phyloP scores from a whole-genome alignment of 768 basidiomycete species.

The Pleurotus platypus region DNA sequence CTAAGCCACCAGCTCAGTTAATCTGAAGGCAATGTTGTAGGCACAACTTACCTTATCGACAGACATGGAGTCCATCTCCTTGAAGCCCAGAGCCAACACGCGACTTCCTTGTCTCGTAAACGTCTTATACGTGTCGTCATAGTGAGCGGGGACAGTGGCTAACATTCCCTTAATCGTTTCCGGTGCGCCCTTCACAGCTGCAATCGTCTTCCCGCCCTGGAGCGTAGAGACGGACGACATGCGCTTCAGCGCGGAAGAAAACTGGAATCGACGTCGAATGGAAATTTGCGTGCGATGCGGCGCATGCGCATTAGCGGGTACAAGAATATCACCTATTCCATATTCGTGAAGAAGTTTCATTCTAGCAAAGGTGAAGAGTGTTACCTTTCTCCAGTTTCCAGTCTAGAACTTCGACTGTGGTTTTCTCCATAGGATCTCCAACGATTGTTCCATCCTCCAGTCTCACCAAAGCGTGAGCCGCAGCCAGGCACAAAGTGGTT shows the following conservation, averaged over 20 bases:
- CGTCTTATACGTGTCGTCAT: slow-evolving; percentile 94
- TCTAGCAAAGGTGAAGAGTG: slow-evolving; percentile 9
- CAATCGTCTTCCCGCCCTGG: slow-evolving; percentile 55
- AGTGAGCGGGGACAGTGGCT: slow-evolving; percentile 62
- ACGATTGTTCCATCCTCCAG: slow-evolving; percentile 93
- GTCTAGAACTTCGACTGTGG: slow-evolving; percentile 84
- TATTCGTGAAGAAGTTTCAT: neutral
- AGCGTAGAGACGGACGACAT: slow-evolving; percentile 88
- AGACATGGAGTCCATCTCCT: slow-evolving; percentile 71
- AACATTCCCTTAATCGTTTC: slow-evolving; percentile 95
- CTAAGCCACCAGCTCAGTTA: slow-evolving; percentile 31
- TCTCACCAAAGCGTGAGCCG: slow-evolving; percentile 91
- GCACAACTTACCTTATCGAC: slow-evolving; percentile 62
- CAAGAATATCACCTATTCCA: slow-evolving; percentile 65
- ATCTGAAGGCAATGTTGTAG: neutral
- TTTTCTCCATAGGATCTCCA: slow-evolving; percentile 99
- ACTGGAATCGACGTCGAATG: slow-evolving; percentile 93
- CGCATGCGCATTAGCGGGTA: slow-evolving; percentile 51
- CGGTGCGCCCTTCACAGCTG: slow-evolving; percentile 93
- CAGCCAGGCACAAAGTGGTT: slow-evolving; percentile 85
- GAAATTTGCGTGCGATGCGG: slow-evolving; percentile 55
- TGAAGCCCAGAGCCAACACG: slow-evolving; percentile 87
- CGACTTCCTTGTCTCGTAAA: slow-evolving; percentile 92
- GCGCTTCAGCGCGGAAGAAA: slow-evolving; percentile 94
- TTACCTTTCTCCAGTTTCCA: slow-evolving; percentile 78